phyloP scores from a whole-genome alignment of 108 stramenopile genomes.

The Cylindrotheca fusiformis region DNA sequence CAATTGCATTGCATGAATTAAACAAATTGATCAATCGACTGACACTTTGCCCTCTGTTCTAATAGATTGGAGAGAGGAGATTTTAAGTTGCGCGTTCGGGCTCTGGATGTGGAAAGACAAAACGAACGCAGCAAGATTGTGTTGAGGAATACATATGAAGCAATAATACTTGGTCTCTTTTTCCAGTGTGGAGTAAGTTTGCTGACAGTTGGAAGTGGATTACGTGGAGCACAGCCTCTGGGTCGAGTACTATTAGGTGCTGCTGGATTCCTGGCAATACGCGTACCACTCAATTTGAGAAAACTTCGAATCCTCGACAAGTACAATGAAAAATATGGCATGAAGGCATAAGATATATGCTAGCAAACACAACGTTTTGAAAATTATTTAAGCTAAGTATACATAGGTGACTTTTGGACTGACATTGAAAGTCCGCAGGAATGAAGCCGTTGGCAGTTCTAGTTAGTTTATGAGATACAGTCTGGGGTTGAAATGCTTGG shows the following conservation, averaged over 20 bases:
- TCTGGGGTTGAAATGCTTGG: no score
- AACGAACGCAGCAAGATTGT: constrained; percentile 81
- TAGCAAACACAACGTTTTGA: no score
- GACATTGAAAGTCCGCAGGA: no score
- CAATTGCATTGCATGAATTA: no score
- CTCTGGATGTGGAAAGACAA: constrained; percentile 88
- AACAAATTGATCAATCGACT: no score
- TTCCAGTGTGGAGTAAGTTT: constrained; percentile 66
- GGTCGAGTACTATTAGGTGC: constrained; percentile 55
- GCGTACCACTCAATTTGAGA: constrained; percentile 66
- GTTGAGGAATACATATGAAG: constrained; percentile 77
- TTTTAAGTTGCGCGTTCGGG: constrained; percentile 90
- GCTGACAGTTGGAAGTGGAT: constrained; percentile 55
- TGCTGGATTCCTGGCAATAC: constrained; percentile 52
- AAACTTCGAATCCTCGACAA: constrained; percentile 72
- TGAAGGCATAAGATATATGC: constrained; percentile 44
- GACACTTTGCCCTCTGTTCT: no score
- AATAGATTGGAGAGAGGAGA: constrained; percentile 88
- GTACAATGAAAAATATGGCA: constrained; percentile 77
- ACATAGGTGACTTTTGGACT: no score
- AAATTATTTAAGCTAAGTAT: no score
- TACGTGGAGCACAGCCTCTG: constrained; percentile 34
- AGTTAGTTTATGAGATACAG: no score
- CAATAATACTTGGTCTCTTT: constrained; percentile 63
- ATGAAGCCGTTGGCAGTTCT: no score